Percentiles rank a stretch among this genome's conserved stretches.
These are phyloP conservation scores for Lithohypha guttulata DNA, from an alignment of 2,329 filamentous ascomycete species.

Conservation along the genomic window DNA sequence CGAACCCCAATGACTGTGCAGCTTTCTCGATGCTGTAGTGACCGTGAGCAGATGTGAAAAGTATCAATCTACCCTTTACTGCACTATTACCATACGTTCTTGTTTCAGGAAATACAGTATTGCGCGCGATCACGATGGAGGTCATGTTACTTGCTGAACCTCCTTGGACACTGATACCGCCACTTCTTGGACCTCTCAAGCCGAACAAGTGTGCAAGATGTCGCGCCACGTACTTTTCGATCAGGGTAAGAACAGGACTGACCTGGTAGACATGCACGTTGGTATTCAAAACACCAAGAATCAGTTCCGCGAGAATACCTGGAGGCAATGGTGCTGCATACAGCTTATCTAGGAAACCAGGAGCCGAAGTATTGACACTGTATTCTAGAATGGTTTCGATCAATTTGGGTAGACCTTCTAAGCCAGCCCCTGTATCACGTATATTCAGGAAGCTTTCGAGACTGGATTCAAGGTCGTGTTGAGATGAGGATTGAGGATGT, in stretches of 20 bases:
- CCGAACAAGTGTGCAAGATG: conserved; percentile 68
- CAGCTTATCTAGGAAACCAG: conserved; percentile 91
- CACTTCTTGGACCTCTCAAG: conserved; percentile 55
- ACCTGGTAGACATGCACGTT: conserved; percentile 93
- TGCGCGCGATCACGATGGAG: conserved; percentile 77
- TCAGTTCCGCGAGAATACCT: conserved; percentile 71
- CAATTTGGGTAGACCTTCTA: conserved; percentile 61
- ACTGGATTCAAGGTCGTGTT: conserved; percentile 44
- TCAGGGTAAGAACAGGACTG: conserved; percentile 73
- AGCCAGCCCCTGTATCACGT: conserved; percentile 49
- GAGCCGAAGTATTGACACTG: conserved; percentile 97
- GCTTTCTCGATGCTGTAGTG: conserved; percentile 95
- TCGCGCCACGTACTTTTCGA: conserved; percentile 73
- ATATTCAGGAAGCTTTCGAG: conserved; percentile 32
- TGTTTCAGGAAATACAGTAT: conserved; percentile 68
- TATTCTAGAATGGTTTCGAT: conserved; percentile 65
- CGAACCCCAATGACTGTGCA: conserved; percentile 80
- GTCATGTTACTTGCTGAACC: conserved; percentile 77
- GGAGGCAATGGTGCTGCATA: conserved; percentile 85
- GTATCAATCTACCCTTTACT: conserved; percentile 50
- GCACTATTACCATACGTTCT: conserved; percentile 59
- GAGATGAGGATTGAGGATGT: conserved; percentile 49
- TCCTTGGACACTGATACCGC: conserved; percentile 67
- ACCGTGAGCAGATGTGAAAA: conserved; percentile 82
- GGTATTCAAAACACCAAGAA: conserved; percentile 79